These are phyloP conservation scores for Tulasnella sp. DNA, from an alignment of 768 basidiomycete species.

Conservation along the genomic window DNA sequence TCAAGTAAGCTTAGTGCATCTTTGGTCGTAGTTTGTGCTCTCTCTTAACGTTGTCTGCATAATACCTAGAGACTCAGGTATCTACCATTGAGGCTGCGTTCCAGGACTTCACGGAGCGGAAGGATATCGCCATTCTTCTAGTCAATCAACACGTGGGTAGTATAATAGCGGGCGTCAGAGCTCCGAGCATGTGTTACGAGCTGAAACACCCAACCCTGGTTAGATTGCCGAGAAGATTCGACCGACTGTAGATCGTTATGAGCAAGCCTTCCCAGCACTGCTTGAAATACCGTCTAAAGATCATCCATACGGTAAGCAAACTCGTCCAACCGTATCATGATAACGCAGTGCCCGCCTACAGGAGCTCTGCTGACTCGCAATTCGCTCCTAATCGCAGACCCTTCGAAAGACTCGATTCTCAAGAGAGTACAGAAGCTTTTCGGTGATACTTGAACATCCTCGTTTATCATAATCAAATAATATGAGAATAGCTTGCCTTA, in stretches of 20 bases:
- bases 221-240: conserved; percentile 97
- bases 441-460: conserved; percentile 65
- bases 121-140: conserved; percentile 89
- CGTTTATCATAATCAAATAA: neutral
- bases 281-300: conserved; percentile 98
- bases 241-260: conserved; percentile 87
- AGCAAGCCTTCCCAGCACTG: conserved; percentile 90
- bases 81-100: conserved; percentile 86
- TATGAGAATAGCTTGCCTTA: too few relatives aligned
- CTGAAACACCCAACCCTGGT: too few relatives aligned
- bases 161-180: neutral
- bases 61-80: conserved; percentile 67
- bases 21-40: neutral
- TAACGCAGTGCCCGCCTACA: neutral
- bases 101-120: conserved; percentile 87
- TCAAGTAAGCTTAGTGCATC: conserved; percentile 48
- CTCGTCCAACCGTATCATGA: neutral
- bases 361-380: neutral
- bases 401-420: conserved; percentile 87
- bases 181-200: neutral
- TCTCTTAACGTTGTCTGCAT: neutral
- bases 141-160: conserved; percentile 92
- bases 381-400: conserved; percentile 42
- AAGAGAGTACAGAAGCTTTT: conserved; percentile 95
- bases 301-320: conserved; percentile 78